phyloP scores from a whole-genome alignment of 768 basidiomycete species.

The Dictyophora rubrovolvata region DNA sequence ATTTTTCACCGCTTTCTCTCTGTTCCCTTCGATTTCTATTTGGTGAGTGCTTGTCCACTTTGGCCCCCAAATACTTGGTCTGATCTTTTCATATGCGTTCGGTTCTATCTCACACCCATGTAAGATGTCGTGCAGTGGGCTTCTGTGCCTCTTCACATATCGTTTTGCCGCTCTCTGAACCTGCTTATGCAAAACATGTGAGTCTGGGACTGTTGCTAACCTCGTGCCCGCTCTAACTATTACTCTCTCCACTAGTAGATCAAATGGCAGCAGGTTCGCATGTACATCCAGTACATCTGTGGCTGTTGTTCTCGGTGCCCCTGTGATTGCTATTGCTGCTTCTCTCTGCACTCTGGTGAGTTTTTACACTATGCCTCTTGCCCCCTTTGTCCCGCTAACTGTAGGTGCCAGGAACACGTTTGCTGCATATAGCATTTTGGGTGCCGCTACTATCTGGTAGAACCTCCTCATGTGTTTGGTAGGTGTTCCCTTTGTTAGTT shows the following conservation, averaged over 20 bases:
- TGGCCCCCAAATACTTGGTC: background rate
- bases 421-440: slow-evolving; percentile 18
- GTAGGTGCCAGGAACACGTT: background rate
- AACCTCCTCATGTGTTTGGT: slow-evolving; percentile 7
- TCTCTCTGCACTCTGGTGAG: slow-evolving; percentile 13
- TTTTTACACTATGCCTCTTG: background rate
- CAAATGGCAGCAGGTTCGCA: slow-evolving; percentile 9
- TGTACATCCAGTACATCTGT: slow-evolving; percentile 11
- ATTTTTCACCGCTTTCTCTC: background rate
- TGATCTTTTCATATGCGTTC: slow-evolving; percentile 13
- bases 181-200: slow-evolving; percentile 10
- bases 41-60: background rate
- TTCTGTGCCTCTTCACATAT: slow-evolving; percentile 2
- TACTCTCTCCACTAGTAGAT: background rate
- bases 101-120: slow-evolving; percentile 2
- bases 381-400: background rate
- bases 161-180: background rate
- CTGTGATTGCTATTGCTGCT: slow-evolving; percentile 13
- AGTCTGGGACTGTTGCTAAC: slow-evolving; percentile 7
- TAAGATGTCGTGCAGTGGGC: slow-evolving; percentile 18
- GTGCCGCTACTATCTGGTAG: slow-evolving; percentile 13
- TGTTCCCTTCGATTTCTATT: background rate
- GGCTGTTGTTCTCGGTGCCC: slow-evolving; percentile 10
- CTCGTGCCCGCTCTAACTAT: slow-evolving; percentile 6
- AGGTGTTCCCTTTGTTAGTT: slow-evolving; percentile 1